Evolutionary conservation across 2,329 filamentous ascomycete species (phyloP).

Genomic region (Penicillium palitans): DNA sequence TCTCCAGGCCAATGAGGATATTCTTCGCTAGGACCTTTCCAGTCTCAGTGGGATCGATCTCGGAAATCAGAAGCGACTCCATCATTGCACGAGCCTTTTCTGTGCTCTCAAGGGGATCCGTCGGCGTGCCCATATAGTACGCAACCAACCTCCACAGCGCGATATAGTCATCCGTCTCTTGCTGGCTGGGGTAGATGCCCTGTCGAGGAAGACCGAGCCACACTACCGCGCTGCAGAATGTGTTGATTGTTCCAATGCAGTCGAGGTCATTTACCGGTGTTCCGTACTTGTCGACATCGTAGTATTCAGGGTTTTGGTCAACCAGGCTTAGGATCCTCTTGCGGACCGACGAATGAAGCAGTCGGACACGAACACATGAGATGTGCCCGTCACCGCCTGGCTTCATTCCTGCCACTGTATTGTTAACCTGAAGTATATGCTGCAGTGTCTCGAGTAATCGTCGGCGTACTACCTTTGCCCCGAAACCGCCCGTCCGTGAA

Average conservation of each 20-base stretch:
- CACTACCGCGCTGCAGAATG: conserved; percentile 68
- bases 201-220: conserved; percentile 71
- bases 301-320: conserved; percentile 60
- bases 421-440: conserved; percentile 70
- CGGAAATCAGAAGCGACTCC: too few species aligned
- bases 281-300: conserved; percentile 58
- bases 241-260: conserved; percentile 68
- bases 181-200: conserved; percentile 63
- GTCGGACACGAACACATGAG: conserved; percentile 66
- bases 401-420: conserved; percentile 63
- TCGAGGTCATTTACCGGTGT: conserved; percentile 76
- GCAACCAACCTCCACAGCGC: too few species aligned
- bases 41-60: too few species aligned
- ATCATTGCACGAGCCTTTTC: too few species aligned
- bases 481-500: conserved; percentile 72
- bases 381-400: conserved; percentile 67
- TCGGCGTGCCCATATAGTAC: too few species aligned
- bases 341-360: conserved; percentile 68
- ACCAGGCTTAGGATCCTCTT: conserved; percentile 63
- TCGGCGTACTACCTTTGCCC: conserved; percentile 63
- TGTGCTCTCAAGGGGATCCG: too few species aligned
- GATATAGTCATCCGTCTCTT: conserved; percentile 21
- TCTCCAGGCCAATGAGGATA: too few species aligned
- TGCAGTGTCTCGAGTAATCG: conserved; percentile 73
- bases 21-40: too few species aligned